Evolutionary conservation across 2,329 filamentous ascomycete species (phyloP).

Genomic region (Fusarium haematococcum): DNA sequence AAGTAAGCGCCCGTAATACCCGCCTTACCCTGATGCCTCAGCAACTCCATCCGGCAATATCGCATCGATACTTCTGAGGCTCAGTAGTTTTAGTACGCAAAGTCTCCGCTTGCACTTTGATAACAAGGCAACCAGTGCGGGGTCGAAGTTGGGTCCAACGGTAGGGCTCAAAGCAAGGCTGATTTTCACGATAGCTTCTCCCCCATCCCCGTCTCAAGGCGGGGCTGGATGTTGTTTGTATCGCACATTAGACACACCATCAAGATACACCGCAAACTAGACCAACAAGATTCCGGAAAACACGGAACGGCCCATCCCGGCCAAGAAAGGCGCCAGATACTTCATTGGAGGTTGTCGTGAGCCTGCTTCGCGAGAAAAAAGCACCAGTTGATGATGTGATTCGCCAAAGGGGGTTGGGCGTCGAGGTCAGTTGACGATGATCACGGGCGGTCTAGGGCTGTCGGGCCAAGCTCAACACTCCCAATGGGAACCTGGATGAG

Average conservation of each 20-base stretch:
- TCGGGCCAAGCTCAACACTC: slow-evolving; percentile 20
- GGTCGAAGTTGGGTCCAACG: neutral
- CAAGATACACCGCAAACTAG: neutral
- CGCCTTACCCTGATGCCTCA: neutral
- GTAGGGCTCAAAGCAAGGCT: slow-evolving; percentile 26
- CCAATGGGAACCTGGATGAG: slow-evolving; percentile 4
- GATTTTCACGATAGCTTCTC: slow-evolving; percentile 19
- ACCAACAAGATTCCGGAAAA: slow-evolving; percentile 13
- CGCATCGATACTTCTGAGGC: neutral
- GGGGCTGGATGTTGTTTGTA: neutral
- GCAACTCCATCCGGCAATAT: neutral
- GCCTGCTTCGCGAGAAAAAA: slow-evolving; percentile 2
- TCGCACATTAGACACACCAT: neutral
- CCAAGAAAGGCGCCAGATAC: slow-evolving; percentile 7
- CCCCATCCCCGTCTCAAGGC: neutral
- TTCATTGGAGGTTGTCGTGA: slow-evolving; percentile 1
- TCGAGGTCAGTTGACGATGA: slow-evolving; percentile 32
- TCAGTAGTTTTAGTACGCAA: neutral
- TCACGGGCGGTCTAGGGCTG: slow-evolving; percentile 19
- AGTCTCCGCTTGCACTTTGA: slow-evolving; percentile 1
- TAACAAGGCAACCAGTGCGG: slow-evolving; percentile 4
- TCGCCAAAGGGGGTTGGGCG: slow-evolving; percentile 15
- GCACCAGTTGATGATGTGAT: slow-evolving; percentile 20
- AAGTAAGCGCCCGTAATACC: neutral
- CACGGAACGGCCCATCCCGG: slow-evolving; percentile 38